A percentile compares a stretch with the other conserved stretches of the same genome.
Evolutionary conservation across 352 stramenopile genomes (phyloP).

Genomic region (Hyphochytrium catenoides): DNA sequence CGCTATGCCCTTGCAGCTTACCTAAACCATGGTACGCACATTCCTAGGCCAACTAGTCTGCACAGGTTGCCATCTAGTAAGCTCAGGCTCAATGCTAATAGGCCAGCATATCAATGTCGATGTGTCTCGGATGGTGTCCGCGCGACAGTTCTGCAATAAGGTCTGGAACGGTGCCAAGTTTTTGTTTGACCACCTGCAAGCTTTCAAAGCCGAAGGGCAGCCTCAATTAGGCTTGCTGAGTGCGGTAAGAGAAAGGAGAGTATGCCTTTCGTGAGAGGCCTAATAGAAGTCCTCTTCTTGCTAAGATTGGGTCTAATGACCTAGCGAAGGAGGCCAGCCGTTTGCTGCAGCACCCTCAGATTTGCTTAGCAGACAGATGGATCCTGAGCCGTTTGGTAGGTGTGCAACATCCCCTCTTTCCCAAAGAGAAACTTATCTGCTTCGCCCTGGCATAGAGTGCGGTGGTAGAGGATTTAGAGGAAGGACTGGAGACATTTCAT

Average conservation of each 20-base stretch:
- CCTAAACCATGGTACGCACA: slow-evolving; percentile 35
- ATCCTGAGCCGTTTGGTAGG: slow-evolving; percentile 52
- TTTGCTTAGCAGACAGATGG: slow-evolving; percentile 35
- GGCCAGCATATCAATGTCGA: slow-evolving; percentile 67
- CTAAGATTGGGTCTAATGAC: too few relatives aligned
- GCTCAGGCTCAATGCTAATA: slow-evolving; percentile 1
- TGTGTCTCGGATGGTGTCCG: slow-evolving; percentile 45
- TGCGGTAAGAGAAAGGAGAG: slow-evolving; percentile 12
- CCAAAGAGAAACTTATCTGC: neutral
- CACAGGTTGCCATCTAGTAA: too few relatives aligned
- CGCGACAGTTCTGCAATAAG: slow-evolving; percentile 68
- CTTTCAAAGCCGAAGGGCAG: neutral
- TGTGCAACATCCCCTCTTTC: neutral
- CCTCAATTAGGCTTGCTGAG: slow-evolving; percentile 2
- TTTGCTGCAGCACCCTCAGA: too few relatives aligned
- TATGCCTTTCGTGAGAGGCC: too few relatives aligned
- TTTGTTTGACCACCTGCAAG: slow-evolving; percentile 15
- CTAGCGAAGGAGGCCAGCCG: too few relatives aligned
- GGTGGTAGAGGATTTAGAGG: slow-evolving; percentile 28
- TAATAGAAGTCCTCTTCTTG: too few relatives aligned
- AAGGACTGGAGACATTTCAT: slow-evolving; percentile 33
- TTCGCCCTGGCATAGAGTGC: slow-evolving; percentile 13
- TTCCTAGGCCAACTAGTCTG: too few relatives aligned
- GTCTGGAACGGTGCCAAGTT: slow-evolving; percentile 61
- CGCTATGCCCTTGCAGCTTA: slow-evolving; percentile 92